Conservation (phyloP, 345 rosid species). For the Arabis hirsuta region DNA sequence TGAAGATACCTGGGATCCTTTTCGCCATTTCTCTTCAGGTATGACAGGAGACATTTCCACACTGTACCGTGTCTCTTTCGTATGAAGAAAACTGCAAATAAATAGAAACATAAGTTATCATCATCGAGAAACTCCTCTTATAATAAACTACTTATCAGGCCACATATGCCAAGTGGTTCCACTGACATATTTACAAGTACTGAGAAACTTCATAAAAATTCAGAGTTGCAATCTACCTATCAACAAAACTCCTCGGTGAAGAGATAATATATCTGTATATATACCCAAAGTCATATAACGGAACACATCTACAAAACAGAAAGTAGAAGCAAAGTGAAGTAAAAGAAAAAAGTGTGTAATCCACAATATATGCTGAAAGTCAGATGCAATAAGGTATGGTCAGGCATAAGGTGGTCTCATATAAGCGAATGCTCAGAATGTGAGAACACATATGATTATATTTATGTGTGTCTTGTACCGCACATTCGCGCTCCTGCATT, state of each 20-base stretch:
- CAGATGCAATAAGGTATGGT: constrained; percentile 13
- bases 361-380: constrained; percentile 14
- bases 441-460: constrained; percentile 10
- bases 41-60: constrained; percentile 69
- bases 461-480: neutral
- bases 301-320: constrained; percentile 79
- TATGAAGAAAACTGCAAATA: constrained; percentile 68
- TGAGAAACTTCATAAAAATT: constrained; percentile 42
- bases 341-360: neutral
- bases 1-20: constrained; percentile 85
- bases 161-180: constrained; percentile 4
- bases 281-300: constrained; percentile 85
- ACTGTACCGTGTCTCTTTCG: constrained; percentile 70
- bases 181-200: constrained; percentile 36
- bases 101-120: constrained; percentile 16
- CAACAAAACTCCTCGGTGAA: constrained; percentile 88
- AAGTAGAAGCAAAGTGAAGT: constrained; percentile 21
- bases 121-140: constrained; percentile 15
- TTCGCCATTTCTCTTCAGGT: constrained; percentile 75
- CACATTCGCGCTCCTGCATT: constrained; percentile 1
- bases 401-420: constrained; percentile 9
- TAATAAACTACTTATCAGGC: constrained; percentile 31
- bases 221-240: constrained; percentile 72
- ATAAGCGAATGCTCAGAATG: neutral
- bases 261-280: constrained; percentile 77